phyloP scores from a whole-genome alignment of 2,329 filamentous ascomycete genomes.

The Macrophomina pseudophaseolina region DNA sequence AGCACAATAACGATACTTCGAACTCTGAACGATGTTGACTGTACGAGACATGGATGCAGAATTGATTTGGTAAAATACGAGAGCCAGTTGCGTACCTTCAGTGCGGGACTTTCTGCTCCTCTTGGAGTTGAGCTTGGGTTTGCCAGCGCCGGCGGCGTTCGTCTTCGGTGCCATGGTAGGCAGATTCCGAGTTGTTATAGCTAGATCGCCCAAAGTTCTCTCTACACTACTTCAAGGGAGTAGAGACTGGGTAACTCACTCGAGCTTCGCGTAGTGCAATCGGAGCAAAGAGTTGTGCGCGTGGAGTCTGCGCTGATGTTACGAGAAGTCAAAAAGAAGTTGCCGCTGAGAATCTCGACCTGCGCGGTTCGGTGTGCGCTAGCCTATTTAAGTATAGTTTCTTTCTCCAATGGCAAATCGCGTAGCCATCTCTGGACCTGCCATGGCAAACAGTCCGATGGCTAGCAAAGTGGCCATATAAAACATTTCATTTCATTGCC shows the following conservation, averaged over 20 bases:
- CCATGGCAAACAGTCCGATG: no score
- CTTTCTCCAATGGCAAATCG: no score
- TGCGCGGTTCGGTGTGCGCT: neutral
- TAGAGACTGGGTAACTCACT: neutral
- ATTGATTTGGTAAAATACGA: neutral
- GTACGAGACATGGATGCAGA: neutral
- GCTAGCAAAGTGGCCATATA: no score
- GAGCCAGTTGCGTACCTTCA: neutral
- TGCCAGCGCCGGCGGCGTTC: neutral
- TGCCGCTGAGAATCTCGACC: conserved; percentile 16
- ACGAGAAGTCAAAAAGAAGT: conserved; percentile 9
- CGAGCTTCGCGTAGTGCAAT: neutral
- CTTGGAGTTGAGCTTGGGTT: conserved; percentile 4
- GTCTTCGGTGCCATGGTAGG: conserved; percentile 1
- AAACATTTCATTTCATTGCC: no score
- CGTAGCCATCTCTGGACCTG: no score
- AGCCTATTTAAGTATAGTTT: neutral
- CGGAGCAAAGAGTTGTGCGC: neutral
- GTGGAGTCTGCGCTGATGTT: neutral
- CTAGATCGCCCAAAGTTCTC: no score
- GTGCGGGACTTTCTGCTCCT: conserved; percentile 21
- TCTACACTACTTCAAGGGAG: no score
- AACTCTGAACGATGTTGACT: no score
- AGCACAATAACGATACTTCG: no score
- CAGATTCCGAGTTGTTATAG: neutral